Evolutionary conservation across 257 asterid species (phyloP).

Genomic region (Solanum virginianum): DNA sequence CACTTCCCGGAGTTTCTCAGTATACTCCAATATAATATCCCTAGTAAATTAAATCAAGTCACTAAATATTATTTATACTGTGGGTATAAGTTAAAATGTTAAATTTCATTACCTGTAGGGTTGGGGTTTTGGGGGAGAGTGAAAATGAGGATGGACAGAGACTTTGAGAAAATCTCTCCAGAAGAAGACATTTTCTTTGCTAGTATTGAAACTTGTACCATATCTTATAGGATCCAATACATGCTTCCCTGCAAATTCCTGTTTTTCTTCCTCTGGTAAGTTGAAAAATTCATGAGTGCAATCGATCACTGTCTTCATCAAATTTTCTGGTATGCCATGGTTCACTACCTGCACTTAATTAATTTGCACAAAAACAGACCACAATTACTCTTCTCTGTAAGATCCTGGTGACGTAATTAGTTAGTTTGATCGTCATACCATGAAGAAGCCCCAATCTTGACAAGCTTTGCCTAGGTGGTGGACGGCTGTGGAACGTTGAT

Average conservation of each 20-base stretch:
- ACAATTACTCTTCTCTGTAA: neutral
- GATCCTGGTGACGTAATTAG: neutral
- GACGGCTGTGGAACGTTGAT: constrained; percentile 26
- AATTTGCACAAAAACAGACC: neutral
- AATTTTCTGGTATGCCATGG: constrained; percentile 26
- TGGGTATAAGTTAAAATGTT: neutral
- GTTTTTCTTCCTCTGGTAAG: constrained; percentile 22
- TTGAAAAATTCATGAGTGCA: constrained; percentile 13
- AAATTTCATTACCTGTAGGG: constrained; percentile 4
- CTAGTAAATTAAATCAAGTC: neutral
- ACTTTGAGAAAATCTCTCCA: constrained; percentile 43
- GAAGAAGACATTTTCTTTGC: constrained; percentile 10
- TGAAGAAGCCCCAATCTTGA: constrained; percentile 57
- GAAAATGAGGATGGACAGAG: constrained; percentile 30
- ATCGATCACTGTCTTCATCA: constrained; percentile 7
- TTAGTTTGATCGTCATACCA: constrained; percentile 5
- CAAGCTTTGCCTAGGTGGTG: constrained; percentile 33
- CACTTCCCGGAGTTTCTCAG: constrained; percentile 10
- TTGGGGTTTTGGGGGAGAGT: constrained; percentile 29
- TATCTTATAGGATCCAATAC: constrained; percentile 25
- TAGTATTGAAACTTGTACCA: constrained; percentile 1
- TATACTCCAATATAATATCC: constrained; percentile 13
- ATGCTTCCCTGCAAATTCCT: constrained; percentile 10
- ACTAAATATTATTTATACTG: neutral
- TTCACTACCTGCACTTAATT: constrained; percentile 24